Percentiles rank a stretch among this genome's conserved stretches.
phyloP scores from a whole-genome alignment of 345 rosid species.

The Turritis glabra region DNA sequence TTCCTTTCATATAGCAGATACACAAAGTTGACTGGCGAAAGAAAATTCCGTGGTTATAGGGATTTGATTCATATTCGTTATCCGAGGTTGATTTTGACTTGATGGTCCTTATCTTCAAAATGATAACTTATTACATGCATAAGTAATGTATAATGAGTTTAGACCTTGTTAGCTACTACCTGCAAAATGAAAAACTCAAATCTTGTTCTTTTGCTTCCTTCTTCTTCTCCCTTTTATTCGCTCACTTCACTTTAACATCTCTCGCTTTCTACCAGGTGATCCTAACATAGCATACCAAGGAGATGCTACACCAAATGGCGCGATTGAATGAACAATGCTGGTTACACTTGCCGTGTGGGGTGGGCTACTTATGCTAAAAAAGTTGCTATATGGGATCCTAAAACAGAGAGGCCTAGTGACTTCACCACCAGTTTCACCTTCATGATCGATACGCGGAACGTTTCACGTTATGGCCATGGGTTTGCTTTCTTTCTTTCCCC shows the following conservation, averaged over 20 bases:
- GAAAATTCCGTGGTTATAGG: too few species aligned
- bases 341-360: background rate
- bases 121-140: background rate
- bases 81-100: background rate
- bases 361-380: background rate
- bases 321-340: background rate
- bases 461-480: constrained; percentile 17
- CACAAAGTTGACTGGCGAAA: too few species aligned
- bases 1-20: too few species aligned
- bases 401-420: background rate
- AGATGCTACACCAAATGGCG: background rate
- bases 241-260: background rate
- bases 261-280: too few species aligned
- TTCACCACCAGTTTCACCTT: constrained; percentile 34
- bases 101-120: background rate
- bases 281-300: too few species aligned
- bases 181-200: background rate
- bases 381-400: background rate
- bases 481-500: constrained; percentile 34
- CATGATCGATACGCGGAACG: constrained; percentile 19
- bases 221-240: background rate
- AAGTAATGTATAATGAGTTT: background rate
- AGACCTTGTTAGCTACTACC: background rate
- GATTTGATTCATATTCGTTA: too few species aligned
- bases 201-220: background rate